Evolutionary conservation across 257 asterid species (phyloP).

Genomic region (Anisodus tanguticus): DNA sequence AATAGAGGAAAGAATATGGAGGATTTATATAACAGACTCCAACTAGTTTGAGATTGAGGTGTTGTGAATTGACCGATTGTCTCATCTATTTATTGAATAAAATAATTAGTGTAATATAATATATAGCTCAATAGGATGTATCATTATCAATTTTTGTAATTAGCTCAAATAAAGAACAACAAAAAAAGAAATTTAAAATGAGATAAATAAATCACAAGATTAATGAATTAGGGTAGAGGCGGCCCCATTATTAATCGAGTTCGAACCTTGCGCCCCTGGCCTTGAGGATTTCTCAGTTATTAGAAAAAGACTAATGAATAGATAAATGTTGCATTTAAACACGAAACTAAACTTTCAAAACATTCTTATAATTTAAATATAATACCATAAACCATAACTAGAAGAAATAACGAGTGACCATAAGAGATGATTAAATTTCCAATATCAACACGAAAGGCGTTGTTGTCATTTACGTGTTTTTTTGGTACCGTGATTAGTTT

Average conservation of each 20-base stretch:
- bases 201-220: neutral
- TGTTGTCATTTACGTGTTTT: neutral
- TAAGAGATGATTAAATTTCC: neutral
- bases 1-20: neutral
- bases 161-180: conserved; percentile 15
- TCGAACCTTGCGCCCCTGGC: neutral
- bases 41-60: neutral
- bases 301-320: neutral
- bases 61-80: neutral
- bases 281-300: neutral
- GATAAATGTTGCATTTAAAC: neutral
- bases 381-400: neutral
- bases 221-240: neutral
- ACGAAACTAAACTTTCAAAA: neutral
- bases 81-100: neutral
- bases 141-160: neutral
- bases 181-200: neutral
- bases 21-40: neutral
- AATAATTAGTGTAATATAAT: neutral
- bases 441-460: neutral
- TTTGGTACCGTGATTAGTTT: neutral
- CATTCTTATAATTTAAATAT: neutral
- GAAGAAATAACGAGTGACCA: neutral
- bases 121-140: neutral
- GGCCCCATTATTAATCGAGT: neutral